These are phyloP conservation scores for Triticum urartu DNA, from an alignment of 176 grass and related monocot species.

Conservation along the genomic window DNA sequence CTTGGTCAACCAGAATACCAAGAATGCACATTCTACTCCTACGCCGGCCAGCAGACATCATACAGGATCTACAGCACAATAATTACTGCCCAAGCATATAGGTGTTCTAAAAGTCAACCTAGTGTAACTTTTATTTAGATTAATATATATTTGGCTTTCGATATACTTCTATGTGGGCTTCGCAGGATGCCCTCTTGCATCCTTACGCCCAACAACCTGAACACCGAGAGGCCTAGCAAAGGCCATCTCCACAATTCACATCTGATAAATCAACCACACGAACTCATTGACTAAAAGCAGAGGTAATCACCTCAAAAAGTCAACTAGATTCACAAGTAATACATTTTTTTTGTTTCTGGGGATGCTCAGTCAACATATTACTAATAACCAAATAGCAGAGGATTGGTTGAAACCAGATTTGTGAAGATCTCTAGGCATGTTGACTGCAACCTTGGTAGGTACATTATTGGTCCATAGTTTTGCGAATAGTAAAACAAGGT, in stretches of 20 bases:
- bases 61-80: background rate
- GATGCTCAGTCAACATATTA: conserved; percentile 35
- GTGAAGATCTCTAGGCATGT: conserved; percentile 40
- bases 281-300: conserved; percentile 9
- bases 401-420: conserved; percentile 3
- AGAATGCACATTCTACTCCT: background rate
- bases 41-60: background rate
- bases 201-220: background rate
- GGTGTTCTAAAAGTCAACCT: no score
- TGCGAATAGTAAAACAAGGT: conserved; percentile 7
- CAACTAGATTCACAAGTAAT: conserved; percentile 27
- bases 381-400: conserved; percentile 28
- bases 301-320: conserved; percentile 22
- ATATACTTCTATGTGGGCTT: no score
- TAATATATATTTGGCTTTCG: no score
- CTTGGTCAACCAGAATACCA: background rate
- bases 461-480: background rate
- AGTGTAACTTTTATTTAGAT: no score
- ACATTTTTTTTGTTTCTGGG: conserved; percentile 29
- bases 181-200: no score
- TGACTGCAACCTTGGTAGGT: background rate
- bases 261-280: conserved; percentile 31
- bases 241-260: background rate
- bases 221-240: background rate
- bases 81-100: background rate